Base-by-base conservation (phyloP, 805 yeast species). In the Starmera dryadoides region DNA sequence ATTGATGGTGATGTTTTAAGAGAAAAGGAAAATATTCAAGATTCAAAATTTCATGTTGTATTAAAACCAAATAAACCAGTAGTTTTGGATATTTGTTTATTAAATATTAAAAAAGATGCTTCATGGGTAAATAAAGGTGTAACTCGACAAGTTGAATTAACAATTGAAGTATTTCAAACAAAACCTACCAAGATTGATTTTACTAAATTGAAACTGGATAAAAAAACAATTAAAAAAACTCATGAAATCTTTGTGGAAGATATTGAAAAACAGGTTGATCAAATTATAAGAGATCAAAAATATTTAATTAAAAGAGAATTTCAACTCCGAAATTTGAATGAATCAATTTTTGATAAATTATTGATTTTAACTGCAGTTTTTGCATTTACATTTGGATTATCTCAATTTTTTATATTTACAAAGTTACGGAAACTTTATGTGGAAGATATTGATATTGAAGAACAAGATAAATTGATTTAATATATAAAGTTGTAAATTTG, bases 61-160 rank as follows among this genome's bases (percentile, higher is more conserved):
- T 35, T 49, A 30, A 43, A 42, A 19, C 51, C 51, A 3, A 14
- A 7, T 15, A 12, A 21, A 9, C 16, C 9, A 7, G 19, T 11
- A 8, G 40, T 21, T 14, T 15, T 22, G 4, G 21, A 34, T n/a
- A 31, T 31, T 4, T 31, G 33, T 31, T 14, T 31, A 4, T 4
- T 31, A 19, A 31, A 63, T 39, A 23, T 43, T 15, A 55, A 58
- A 7, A 49, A 35, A 29, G 68, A 64, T 45, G 48, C 53, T 3
- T 62, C 68, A 4, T 64, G 69, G 69, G 38, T 45, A 11, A 47
- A 56, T 15, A 38, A 49, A 12, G 62, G 59, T 39, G 35, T 43
- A 8, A 45, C 40, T n/a, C 26, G 39, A 25, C 21, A 21, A 8
- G 20, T 33, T 7, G 11, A 18, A 4, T 7, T 37, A n/a, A 15